phyloP scores from a whole-genome alignment of 2,329 filamentous ascomycete species.

The Rosellinia necatrix region DNA sequence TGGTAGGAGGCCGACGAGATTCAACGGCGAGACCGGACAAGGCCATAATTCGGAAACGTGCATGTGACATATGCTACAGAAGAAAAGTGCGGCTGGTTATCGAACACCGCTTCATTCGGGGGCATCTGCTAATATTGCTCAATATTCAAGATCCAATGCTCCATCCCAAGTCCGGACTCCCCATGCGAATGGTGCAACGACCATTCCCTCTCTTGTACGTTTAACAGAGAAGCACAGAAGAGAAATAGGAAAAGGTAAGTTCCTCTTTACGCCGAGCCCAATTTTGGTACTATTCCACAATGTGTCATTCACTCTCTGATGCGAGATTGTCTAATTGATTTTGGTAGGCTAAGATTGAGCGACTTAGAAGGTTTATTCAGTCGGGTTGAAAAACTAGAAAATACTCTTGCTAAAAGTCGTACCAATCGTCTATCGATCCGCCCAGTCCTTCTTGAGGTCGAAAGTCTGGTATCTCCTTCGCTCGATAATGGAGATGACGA shows the following conservation, averaged over 20 bases:
- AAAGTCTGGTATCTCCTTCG: neutral
- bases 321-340: neutral
- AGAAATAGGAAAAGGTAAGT: conserved; percentile 3
- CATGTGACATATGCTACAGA: conserved; percentile 20
- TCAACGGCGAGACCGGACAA: neutral
- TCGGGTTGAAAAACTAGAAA: conserved; percentile 15
- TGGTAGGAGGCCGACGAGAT: neutral
- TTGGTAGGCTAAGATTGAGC: conserved; percentile 6
- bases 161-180: neutral
- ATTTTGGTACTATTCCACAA: neutral
- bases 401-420: neutral
- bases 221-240: conserved; percentile 8
- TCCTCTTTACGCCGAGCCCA: neutral
- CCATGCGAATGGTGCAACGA: conserved; percentile 15
- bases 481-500: conserved; percentile 3
- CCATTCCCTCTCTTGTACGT: conserved; percentile 15
- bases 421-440: neutral
- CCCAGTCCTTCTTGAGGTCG: neutral
- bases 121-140: conserved; percentile 4
- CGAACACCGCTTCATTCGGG: too few species aligned
- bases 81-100: conserved; percentile 5
- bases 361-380: conserved; percentile 12
- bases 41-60: conserved; percentile 17
- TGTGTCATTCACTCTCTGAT: neutral
- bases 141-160: conserved; percentile 9